phyloP scores from a whole-genome alignment of 2,329 filamentous ascomycete genomes.

The Teratosphaeria epicoccoides region DNA sequence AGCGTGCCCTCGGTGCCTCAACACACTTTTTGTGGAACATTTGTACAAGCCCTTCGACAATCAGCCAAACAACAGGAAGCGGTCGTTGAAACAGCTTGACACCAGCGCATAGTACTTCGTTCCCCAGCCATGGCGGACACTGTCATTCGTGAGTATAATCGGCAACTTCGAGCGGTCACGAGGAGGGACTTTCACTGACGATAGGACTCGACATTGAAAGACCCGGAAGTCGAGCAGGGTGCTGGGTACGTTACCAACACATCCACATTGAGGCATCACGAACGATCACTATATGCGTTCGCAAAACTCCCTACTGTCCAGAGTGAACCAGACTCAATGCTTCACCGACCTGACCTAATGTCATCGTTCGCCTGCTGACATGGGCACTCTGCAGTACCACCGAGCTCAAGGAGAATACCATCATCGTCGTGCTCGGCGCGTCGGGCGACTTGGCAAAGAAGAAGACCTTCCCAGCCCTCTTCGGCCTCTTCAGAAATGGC shows the following conservation, averaged over 20 bases:
- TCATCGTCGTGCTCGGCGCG: conserved; percentile 90
- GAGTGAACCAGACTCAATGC: not conserved
- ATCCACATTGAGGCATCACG: too few species aligned
- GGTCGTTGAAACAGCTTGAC: not conserved
- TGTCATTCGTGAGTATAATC: not conserved
- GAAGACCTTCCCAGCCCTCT: conserved; percentile 98
- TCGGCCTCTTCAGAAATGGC: conserved; percentile 96
- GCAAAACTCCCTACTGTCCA: not conserved
- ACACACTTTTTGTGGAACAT: not conserved
- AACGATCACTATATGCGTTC: not conserved
- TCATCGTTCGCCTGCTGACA: conserved; percentile 2
- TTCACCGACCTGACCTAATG: not conserved
- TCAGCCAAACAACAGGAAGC: not conserved
- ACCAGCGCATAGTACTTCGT: not conserved
- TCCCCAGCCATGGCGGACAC: not conserved
- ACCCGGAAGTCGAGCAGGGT: conserved; percentile 34
- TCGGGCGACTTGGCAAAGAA: conserved; percentile 98
- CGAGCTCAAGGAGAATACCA: conserved; percentile 97
- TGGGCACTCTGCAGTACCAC: conserved; percentile 49
- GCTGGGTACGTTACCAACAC: conserved; percentile 34
- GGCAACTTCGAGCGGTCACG: not conserved
- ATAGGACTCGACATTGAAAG: not conserved
- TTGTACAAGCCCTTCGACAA: not conserved
- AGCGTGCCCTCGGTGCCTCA: conserved; percentile 2
- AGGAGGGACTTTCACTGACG: not conserved